Conservation (phyloP, 768 basidiomycete species). For the Ephemerocybe angulata region DNA sequence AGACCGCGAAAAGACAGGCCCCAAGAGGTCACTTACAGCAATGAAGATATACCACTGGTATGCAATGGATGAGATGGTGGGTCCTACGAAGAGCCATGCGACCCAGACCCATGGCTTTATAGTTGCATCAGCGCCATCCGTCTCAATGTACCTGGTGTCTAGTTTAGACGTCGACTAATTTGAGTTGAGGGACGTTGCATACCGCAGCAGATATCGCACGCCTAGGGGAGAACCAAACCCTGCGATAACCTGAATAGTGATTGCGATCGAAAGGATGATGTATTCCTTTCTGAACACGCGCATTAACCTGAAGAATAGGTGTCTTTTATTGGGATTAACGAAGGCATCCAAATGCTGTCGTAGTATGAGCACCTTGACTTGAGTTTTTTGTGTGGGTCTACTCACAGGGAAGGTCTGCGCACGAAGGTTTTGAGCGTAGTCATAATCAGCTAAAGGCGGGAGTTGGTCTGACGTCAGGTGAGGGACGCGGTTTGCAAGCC, state of each 20-base stretch:
- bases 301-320: slow-evolving; percentile 44
- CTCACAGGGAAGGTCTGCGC: slow-evolving; percentile 25
- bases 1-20: not conserved
- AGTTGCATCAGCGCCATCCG: slow-evolving; percentile 38
- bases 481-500: slow-evolving; percentile 40
- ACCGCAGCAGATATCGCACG: slow-evolving; percentile 38
- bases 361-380: not conserved
- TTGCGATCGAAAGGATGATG: slow-evolving; percentile 24
- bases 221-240: slow-evolving; percentile 35
- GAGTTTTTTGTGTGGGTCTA: not conserved
- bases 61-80: slow-evolving; percentile 37
- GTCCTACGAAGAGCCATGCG: slow-evolving; percentile 44
- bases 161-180: not conserved
- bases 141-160: slow-evolving; percentile 50
- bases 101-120: slow-evolving; percentile 72
- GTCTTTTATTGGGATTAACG: slow-evolving; percentile 31
- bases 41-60: slow-evolving; percentile 56
- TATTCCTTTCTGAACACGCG: slow-evolving; percentile 35
- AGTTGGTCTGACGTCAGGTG: slow-evolving; percentile 52
- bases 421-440: slow-evolving; percentile 33
- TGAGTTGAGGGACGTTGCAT: slow-evolving; percentile 1
- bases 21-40: slow-evolving; percentile 28
- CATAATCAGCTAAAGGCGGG: slow-evolving; percentile 65
- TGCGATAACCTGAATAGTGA: slow-evolving; percentile 24
- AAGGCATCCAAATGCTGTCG: slow-evolving; percentile 35